Evolutionary conservation across 179 eudicot species (phyloP), one percentile per base, ranked within the genome.

Genomic region (Gypsophila paniculata): DNA sequence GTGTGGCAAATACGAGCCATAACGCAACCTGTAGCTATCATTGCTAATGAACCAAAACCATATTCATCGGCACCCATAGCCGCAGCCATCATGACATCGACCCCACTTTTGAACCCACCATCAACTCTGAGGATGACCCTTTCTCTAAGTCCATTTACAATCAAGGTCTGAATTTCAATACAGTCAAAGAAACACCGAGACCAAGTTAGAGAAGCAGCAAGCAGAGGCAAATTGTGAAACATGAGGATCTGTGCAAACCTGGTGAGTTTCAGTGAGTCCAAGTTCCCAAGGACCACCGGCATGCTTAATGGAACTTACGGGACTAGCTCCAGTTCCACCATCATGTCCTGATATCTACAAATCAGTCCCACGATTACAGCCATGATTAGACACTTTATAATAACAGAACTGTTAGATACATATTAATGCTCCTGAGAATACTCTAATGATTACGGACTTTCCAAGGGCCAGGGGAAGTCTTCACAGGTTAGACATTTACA

Each of bases 241-340:
- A 13, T 44, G 62, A 10, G 52, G 67, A 61, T 71, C 59, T 66
- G 38, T 29, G 61, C 76, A 79, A 74, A 93, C 99, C 99, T 94
- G 97, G 82, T 94, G 90, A 22, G 97, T 86, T 80, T 94, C 99
- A 42, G 99, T 90, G 61, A 94, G 87, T 70, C 99, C 99, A 71
- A 94, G 97, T 78, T 94, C 99, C 99, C 99, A 94, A 79, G 99
- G 99, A 81, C 99, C 99, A 83, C 99, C 99, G 70, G 99, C 99
- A 76, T 94, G 99, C 87, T 94, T 94, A 59, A 94, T 94, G 61
- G 99, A 94, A 78, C 99, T 94, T 64, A 94, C 82, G 42, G 99
- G 99, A 80, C 99, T 94, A 65, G 99, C 99, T 61, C 99, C 99
- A 69, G 99, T 94, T 62, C 99, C 99, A 69, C 99, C 99, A 74